These are phyloP conservation scores for Conticribra weissflogii DNA, from an alignment of 108 stramenopile species.

Conservation along the genomic window DNA sequence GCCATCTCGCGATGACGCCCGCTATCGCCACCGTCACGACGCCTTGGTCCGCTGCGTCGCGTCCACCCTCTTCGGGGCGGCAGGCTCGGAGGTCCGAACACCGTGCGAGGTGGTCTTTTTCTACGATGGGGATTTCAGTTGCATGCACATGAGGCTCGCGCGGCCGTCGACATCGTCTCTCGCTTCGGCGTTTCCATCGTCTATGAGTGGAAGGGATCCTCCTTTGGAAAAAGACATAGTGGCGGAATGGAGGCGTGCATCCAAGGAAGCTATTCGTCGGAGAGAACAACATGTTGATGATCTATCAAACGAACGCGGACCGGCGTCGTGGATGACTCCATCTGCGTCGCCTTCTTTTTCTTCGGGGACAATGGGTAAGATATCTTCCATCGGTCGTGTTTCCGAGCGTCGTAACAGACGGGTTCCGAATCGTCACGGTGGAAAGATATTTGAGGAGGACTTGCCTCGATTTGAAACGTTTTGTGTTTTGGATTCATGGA, in stretches of 20 bases:
- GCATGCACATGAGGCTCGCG: conserved; percentile 28
- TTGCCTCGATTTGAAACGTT: conserved; percentile 5
- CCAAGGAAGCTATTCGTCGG: conserved; percentile 28
- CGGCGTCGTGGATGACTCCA: too few relatives aligned
- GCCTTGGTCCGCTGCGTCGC: conserved; percentile 76
- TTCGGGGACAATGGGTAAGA: too few relatives aligned
- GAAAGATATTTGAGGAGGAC: not conserved
- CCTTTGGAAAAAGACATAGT: conserved; percentile 62
- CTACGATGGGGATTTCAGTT: conserved; percentile 66
- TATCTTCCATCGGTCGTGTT: too few relatives aligned
- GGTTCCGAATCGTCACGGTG: too few relatives aligned
- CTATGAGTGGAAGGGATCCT: not conserved
- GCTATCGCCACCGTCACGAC: conserved; percentile 78
- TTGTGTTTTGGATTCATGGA: conserved; percentile 31
- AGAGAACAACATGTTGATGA: not conserved
- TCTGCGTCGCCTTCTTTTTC: too few relatives aligned
- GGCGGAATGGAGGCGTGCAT: conserved; percentile 64
- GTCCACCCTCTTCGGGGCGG: conserved; percentile 65
- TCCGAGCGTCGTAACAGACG: too few relatives aligned
- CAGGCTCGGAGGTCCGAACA: not conserved
- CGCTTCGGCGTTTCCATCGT: not conserved
- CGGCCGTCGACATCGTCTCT: conserved; percentile 30
- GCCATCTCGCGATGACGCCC: conserved; percentile 71
- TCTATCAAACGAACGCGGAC: too few relatives aligned
- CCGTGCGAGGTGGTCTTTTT: conserved; percentile 57